These are phyloP conservation scores for Curvularia lunata DNA, from an alignment of 2,329 filamentous ascomycete genomes.

Conservation along the genomic window DNA sequence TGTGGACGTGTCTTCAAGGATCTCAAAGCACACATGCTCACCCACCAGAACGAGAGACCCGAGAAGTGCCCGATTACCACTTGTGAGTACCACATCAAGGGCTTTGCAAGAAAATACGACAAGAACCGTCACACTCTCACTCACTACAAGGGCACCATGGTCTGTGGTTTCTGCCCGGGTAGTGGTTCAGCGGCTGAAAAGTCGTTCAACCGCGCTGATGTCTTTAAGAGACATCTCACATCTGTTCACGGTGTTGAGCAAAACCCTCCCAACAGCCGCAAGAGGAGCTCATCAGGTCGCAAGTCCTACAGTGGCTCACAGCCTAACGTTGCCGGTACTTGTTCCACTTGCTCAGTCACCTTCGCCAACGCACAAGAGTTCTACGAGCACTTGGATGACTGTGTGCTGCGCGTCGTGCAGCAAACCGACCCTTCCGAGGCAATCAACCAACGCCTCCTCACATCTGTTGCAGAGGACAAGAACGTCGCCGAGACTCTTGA, in stretches of 20 bases:
- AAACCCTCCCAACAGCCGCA: constrained; percentile 87
- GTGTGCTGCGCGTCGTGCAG: constrained; percentile 66
- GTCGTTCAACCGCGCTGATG: constrained; percentile 93
- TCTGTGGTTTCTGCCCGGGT: constrained; percentile 91
- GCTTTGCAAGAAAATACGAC: constrained; percentile 94
- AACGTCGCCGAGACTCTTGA: constrained; percentile 50
- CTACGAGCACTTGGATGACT: constrained; percentile 89
- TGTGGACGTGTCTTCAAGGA: constrained; percentile 90
- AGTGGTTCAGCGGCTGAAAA: constrained; percentile 89
- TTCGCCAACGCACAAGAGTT: constrained; percentile 93
- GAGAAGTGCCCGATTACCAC: constrained; percentile 93
- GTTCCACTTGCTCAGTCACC: constrained; percentile 85
- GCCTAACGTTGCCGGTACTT: constrained; percentile 73
- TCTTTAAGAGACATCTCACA: constrained; percentile 93
- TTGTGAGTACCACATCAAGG: constrained; percentile 91
- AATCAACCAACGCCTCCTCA: constrained; percentile 52
- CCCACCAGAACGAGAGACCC: constrained; percentile 86
- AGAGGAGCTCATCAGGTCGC: constrained; percentile 67
- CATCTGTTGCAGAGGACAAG: constrained; percentile 50
- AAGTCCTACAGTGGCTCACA: constrained; percentile 74
- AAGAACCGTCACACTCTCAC: constrained; percentile 94
- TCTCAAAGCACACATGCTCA: constrained; percentile 91
- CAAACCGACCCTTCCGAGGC: constrained; percentile 52
- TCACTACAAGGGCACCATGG: constrained; percentile 97
- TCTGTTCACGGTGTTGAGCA: constrained; percentile 92